These are phyloP conservation scores for Trichoderma semiorbis DNA, from an alignment of 2,329 filamentous ascomycete genomes.

Conservation along the genomic window DNA sequence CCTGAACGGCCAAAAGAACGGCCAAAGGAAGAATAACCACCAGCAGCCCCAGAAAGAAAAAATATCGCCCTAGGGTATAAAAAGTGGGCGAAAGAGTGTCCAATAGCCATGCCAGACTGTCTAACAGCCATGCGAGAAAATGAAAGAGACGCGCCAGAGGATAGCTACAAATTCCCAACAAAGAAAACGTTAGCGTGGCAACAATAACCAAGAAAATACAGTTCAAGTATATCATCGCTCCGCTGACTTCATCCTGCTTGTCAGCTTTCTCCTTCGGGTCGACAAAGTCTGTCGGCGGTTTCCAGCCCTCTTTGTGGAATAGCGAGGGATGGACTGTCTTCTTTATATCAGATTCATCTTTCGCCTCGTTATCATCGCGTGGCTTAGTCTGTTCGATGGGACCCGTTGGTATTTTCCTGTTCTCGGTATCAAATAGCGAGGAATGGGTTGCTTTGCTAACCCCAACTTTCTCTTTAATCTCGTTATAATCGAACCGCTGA, in stretches of 20 bases:
- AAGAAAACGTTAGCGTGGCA: neutral
- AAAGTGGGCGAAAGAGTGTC: neutral
- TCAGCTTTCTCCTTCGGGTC: neutral
- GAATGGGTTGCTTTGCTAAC: neutral
- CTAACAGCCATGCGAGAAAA: neutral
- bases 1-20: too few relatives aligned
- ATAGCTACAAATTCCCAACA: neutral
- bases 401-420: neutral
- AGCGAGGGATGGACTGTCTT: neutral
- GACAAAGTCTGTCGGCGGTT: neutral
- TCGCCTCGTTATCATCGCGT: neutral
- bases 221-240: too few relatives aligned
- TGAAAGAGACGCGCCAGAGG: neutral
- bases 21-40: neutral
- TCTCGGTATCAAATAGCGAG: neutral
- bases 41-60: neutral
- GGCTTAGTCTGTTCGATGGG: neutral
- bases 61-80: neutral
- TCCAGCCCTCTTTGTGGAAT: neutral
- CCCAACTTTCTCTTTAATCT: neutral
- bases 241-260: too few relatives aligned
- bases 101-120: neutral
- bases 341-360: neutral
- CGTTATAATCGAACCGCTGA: neutral
- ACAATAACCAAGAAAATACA: neutral